phyloP scores from a whole-genome alignment of 176 grass and related monocot genomes.

The Rhynchospora tenuis region DNA sequence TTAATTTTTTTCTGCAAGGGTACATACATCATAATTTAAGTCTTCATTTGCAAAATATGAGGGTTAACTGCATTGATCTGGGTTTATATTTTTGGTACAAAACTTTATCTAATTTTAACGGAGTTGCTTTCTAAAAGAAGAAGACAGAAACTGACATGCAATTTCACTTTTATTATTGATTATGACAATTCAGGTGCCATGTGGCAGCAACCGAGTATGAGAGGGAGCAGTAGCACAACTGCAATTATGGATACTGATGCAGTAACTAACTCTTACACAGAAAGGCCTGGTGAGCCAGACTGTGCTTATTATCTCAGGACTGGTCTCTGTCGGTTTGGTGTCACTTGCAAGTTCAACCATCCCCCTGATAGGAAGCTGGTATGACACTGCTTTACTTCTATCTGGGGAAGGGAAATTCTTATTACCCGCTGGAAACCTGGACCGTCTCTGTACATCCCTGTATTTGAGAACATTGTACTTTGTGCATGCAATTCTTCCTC shows the following conservation, averaged over 20 bases:
- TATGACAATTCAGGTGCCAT: conserved; percentile 55
- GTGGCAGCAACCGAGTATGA: conserved; percentile 80
- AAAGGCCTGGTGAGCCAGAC: conserved; percentile 69
- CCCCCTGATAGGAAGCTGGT: conserved; percentile 88
- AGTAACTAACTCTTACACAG: conserved; percentile 61
- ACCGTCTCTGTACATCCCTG: no score
- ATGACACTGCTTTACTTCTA: conserved; percentile 8
- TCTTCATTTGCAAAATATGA: background rate
- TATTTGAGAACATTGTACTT: background rate
- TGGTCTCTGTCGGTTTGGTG: conserved; percentile 90
- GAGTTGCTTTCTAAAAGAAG: background rate
- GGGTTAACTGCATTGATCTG: background rate
- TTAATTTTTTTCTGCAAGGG: background rate
- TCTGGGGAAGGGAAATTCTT: background rate
- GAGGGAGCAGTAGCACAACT: conserved; percentile 16
- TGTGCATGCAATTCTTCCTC: background rate
- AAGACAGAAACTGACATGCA: background rate
- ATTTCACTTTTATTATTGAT: background rate
- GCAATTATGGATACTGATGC: conserved; percentile 29
- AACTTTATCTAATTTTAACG: background rate
- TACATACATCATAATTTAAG: background rate
- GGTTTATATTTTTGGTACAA: background rate
- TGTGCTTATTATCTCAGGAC: conserved; percentile 99
- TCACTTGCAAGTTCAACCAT: conserved; percentile 95
- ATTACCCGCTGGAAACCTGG: background rate